phyloP scores from a whole-genome alignment of 2,329 filamentous ascomycete species.

The Aspergillus bombycis region DNA sequence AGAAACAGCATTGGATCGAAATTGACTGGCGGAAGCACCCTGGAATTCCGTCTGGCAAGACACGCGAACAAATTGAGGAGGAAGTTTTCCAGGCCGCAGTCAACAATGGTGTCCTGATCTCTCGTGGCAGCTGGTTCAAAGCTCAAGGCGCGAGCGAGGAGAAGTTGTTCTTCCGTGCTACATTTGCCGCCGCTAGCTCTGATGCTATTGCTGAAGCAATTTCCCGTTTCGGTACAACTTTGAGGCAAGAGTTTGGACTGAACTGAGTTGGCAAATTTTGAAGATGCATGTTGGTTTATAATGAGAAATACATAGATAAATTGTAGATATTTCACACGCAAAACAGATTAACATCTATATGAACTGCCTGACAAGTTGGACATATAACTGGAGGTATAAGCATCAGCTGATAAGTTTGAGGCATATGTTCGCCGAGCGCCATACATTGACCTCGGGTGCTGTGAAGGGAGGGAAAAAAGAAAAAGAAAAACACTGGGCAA shows the following conservation, averaged over 20 bases:
- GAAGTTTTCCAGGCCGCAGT: conserved; percentile 81
- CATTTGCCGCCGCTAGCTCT: conserved; percentile 78
- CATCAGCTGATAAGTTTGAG: background rate
- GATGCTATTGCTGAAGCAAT: conserved; percentile 74
- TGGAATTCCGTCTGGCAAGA: conserved; percentile 38
- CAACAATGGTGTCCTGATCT: conserved; percentile 75
- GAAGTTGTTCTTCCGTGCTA: conserved; percentile 84
- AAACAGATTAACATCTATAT: background rate
- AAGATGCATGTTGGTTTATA: background rate
- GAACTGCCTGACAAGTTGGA: background rate
- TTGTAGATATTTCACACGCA: background rate
- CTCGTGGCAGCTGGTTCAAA: conserved; percentile 88
- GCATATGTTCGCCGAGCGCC: background rate
- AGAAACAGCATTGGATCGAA: conserved; percentile 50
- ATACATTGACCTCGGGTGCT: too few species aligned
- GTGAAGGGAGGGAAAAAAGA: too few species aligned
- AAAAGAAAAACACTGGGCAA: too few species aligned
- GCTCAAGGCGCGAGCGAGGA: conserved; percentile 66
- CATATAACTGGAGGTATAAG: background rate
- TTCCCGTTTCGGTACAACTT: conserved; percentile 72
- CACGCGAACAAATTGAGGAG: conserved; percentile 68
- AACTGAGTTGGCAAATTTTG: conserved; percentile 17
- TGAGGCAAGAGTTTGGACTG: conserved; percentile 64
- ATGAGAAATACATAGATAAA: background rate
- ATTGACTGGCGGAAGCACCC: conserved; percentile 52